Conservation (phyloP, 1,284 basidiomycete genomes). For the Cutaneotrichosporon arboriforme region DNA sequence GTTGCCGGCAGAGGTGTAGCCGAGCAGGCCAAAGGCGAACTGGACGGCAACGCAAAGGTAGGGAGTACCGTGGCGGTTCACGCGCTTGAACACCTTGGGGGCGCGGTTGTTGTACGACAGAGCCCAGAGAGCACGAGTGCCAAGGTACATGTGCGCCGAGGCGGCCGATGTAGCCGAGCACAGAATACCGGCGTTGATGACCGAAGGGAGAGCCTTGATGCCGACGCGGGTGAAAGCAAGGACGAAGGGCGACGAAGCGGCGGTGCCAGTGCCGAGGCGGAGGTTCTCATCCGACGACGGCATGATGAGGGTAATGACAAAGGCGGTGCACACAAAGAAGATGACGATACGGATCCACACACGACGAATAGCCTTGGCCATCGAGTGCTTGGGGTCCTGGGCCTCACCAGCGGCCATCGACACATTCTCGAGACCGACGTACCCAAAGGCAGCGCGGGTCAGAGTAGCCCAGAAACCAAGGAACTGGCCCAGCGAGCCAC, state of each 20-base stretch:
- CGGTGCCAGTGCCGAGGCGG: slow-evolving; percentile 55
- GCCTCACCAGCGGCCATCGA: slow-evolving; percentile 43
- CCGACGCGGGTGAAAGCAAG: slow-evolving; percentile 63
- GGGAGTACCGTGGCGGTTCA: slow-evolving; percentile 28
- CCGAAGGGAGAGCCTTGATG: slow-evolving; percentile 66
- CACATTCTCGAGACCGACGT: slow-evolving; percentile 32
- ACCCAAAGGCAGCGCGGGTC: slow-evolving; percentile 46
- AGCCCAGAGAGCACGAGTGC: slow-evolving; percentile 32
- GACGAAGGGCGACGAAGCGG: slow-evolving; percentile 73
- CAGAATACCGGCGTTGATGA: slow-evolving; percentile 61
- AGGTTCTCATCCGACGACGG: slow-evolving; percentile 61
- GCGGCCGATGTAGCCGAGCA: slow-evolving; percentile 53
- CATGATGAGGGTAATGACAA: slow-evolving; percentile 70
- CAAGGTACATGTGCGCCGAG: slow-evolving; percentile 51
- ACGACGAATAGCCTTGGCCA: slow-evolving; percentile 66
- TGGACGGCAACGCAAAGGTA: slow-evolving; percentile 52
- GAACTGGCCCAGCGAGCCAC: slow-evolving; percentile 49
- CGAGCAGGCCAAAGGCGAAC: slow-evolving; percentile 58
- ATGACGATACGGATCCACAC: slow-evolving; percentile 68
- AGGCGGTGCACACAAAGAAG: slow-evolving; percentile 61
- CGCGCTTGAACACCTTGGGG: slow-evolving; percentile 25
- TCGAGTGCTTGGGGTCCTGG: slow-evolving; percentile 63
- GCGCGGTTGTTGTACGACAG: slow-evolving; percentile 33
- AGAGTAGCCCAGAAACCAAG: slow-evolving; percentile 54
- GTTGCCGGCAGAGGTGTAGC: slow-evolving; percentile 57